Conservation (phyloP, 805 yeast genomes). For the Kuraishia hungarica region DNA sequence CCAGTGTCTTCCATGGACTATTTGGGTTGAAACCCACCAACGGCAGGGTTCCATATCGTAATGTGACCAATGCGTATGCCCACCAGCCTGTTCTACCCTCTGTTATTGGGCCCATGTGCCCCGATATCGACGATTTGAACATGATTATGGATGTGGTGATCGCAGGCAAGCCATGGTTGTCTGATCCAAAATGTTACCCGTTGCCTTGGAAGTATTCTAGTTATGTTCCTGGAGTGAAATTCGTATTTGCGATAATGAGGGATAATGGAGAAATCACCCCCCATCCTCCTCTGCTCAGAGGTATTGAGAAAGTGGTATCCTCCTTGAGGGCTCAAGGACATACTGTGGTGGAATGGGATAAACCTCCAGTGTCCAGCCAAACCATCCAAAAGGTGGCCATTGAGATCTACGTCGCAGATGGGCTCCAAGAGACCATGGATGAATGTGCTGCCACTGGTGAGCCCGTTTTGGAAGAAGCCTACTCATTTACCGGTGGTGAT, state of each 20-base stretch:
- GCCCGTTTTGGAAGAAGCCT: constrained; percentile 10
- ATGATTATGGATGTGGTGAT: constrained; percentile 29
- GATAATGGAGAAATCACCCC: constrained; percentile 36
- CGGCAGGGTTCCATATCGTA: constrained; percentile 25
- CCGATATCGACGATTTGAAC: constrained; percentile 22
- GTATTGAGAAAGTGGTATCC: constrained; percentile 21
- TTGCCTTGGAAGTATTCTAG: constrained; percentile 34
- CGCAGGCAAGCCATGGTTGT: constrained; percentile 32
- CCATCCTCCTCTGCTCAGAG: constrained; percentile 43
- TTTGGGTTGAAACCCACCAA: constrained; percentile 24
- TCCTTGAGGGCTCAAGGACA: constrained; percentile 34
- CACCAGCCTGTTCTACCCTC: constrained; percentile 23
- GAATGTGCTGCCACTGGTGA: constrained; percentile 28
- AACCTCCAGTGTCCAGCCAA: constrained; percentile 26
- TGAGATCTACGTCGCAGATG: constrained; percentile 38
- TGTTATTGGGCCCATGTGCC: constrained; percentile 27
- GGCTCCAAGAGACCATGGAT: constrained; percentile 22
- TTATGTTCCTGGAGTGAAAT: constrained; percentile 12
- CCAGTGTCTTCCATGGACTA: constrained; percentile 22
- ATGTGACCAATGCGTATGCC: constrained; percentile 22
- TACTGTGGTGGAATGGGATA: constrained; percentile 41
- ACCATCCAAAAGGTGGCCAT: constrained; percentile 18
- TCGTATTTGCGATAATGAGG: constrained; percentile 33
- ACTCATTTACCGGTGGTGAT: constrained; percentile 12
- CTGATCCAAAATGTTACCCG: constrained; percentile 42